These are phyloP conservation scores for Flaveria linearis DNA, from an alignment of 129 eudicot genomes.

Conservation along the genomic window DNA sequence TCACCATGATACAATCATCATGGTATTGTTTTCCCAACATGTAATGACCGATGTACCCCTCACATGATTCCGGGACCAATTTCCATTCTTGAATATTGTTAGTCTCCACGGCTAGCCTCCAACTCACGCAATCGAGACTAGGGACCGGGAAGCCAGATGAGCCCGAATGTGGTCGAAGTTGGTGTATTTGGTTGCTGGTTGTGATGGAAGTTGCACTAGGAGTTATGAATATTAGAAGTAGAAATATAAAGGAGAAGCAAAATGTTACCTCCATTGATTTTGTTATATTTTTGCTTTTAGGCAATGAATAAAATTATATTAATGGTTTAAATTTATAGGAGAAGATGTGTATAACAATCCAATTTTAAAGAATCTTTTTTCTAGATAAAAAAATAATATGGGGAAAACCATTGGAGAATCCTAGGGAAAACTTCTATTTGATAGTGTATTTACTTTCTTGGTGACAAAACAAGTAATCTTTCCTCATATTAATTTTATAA, in stretches of 20 bases:
- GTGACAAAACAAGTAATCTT: no score
- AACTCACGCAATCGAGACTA: not conserved
- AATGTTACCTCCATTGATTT: not conserved
- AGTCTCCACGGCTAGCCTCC: not conserved
- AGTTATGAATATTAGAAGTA: not conserved
- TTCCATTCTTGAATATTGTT: not conserved
- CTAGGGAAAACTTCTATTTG: no score
- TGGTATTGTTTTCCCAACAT: not conserved
- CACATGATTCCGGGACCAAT: not conserved
- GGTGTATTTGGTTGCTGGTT: not conserved
- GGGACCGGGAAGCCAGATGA: not conserved
- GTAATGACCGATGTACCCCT: not conserved
- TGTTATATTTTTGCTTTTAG: not conserved
- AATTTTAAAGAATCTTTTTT: no score
- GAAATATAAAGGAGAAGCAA: not conserved
- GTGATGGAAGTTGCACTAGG: not conserved
- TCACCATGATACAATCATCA: not conserved
- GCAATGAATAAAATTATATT: not conserved
- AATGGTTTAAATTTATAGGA: no score
- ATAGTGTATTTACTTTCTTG: no score
- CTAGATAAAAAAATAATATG: no score
- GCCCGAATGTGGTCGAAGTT: not conserved
- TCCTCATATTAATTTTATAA: no score
- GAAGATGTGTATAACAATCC: no score
- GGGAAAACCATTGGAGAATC: no score